Evolutionary conservation across 768 basidiomycete species (phyloP).

Genomic region (Mycena filopes): DNA sequence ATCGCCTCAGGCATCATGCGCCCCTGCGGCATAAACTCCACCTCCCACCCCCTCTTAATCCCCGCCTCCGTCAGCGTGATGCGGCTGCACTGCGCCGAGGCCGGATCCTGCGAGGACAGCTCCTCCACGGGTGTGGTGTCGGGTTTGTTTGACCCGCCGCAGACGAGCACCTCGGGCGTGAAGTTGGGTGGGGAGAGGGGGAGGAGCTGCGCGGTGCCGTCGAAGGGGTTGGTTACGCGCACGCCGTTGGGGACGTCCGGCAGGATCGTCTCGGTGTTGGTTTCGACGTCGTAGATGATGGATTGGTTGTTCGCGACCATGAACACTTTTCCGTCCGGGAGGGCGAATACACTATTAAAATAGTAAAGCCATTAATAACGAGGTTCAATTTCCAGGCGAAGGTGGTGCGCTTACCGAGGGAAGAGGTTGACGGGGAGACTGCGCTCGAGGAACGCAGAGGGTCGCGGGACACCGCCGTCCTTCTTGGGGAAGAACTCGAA

Average conservation of each 20-base stretch:
- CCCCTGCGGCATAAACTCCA: conserved; percentile 61
- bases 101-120: conserved; percentile 63
- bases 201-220: conserved; percentile 62
- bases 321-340: conserved; percentile 60
- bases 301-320: conserved; percentile 48
- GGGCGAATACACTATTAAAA: conserved; percentile 51
- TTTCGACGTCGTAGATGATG: conserved; percentile 48
- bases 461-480: conserved; percentile 49
- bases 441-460: conserved; percentile 60
- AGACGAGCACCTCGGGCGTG: conserved; percentile 49
- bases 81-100: conserved; percentile 48
- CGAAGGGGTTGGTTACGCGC: conserved; percentile 62
- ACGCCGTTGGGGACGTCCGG: conserved; percentile 49
- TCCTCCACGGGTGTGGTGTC: conserved; percentile 51
- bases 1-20: conserved; percentile 70
- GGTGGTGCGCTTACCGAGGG: conserved; percentile 54
- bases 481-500: conserved; percentile 67
- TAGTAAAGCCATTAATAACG: conserved; percentile 47
- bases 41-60: conserved; percentile 51
- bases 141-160: conserved; percentile 41
- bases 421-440: conserved; percentile 67
- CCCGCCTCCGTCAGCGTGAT: conserved; percentile 66
- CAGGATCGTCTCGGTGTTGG: conserved; percentile 36
- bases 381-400: background rate
- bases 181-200: conserved; percentile 41